Evolutionary conservation across 2,329 filamentous ascomycete species (phyloP).

Genomic region (Trichoderma simmonsii): DNA sequence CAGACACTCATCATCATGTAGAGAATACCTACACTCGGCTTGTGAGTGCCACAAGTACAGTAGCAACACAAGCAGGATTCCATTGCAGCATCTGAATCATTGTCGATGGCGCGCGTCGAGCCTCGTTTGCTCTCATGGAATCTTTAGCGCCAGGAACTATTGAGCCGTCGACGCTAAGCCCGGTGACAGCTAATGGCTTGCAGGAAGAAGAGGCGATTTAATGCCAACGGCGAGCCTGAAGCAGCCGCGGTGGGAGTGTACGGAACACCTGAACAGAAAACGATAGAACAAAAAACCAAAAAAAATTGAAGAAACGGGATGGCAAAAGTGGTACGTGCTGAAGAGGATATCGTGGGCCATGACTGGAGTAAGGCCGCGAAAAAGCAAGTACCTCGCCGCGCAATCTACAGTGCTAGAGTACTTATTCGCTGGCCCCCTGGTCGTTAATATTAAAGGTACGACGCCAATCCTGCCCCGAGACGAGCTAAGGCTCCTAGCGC

Average conservation of each 20-base stretch:
- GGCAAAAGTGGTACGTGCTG: background rate
- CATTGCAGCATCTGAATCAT: background rate
- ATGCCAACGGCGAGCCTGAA: constrained; percentile 3
- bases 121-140: background rate
- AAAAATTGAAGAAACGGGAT: background rate
- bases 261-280: background rate
- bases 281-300: background rate
- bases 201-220: background rate
- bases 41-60: background rate
- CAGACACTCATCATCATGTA: background rate
- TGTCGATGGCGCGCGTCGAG: constrained; percentile 1
- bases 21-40: background rate
- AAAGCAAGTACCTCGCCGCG: background rate
- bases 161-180: constrained; percentile 6
- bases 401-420: background rate
- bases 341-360: background rate
- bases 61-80: background rate
- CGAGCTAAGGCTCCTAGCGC: constrained; percentile 25
- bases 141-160: constrained; percentile 8
- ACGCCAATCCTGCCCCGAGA: constrained; percentile 27
- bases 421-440: background rate
- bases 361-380: background rate
- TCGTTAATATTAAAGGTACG: constrained; percentile 28
- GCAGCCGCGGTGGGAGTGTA: background rate
- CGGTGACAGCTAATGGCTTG: background rate